Evolutionary conservation across 1,139 yeast species (phyloP).

Genomic region (Diutina rugosa): DNA sequence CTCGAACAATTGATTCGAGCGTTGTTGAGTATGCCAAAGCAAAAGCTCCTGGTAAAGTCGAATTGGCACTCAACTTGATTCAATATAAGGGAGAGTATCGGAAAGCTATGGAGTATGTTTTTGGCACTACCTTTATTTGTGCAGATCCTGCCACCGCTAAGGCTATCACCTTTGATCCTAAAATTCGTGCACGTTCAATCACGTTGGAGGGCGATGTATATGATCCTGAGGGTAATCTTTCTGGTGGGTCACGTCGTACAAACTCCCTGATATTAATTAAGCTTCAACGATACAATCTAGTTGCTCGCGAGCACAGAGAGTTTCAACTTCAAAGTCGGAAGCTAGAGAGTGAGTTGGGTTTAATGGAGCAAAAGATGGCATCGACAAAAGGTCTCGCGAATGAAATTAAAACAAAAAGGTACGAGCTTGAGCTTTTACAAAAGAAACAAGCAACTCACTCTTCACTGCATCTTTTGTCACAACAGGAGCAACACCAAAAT

Average conservation of each 20-base stretch:
- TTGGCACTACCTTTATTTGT: slow-evolving; percentile 81
- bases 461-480: slow-evolving; percentile 40
- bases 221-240: slow-evolving; percentile 91
- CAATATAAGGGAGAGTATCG: slow-evolving; percentile 58
- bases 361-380: slow-evolving; percentile 33
- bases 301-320: slow-evolving; percentile 24
- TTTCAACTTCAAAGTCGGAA: slow-evolving; percentile 26
- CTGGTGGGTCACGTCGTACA: slow-evolving; percentile 81
- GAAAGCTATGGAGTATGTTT: slow-evolving; percentile 84
- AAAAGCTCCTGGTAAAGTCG: slow-evolving; percentile 73
- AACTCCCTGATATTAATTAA: slow-evolving; percentile 47
- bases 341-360: slow-evolving; percentile 27
- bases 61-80: slow-evolving; percentile 70
- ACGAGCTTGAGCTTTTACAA: slow-evolving; percentile 52
- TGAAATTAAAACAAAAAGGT: slow-evolving; percentile 50
- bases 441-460: slow-evolving; percentile 52
- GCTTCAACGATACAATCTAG: slow-evolving; percentile 56
- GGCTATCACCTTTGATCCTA: slow-evolving; percentile 73
- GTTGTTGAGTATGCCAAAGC: slow-evolving; percentile 48
- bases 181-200: slow-evolving; percentile 71
- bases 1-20: slow-evolving; percentile 33
- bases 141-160: slow-evolving; percentile 82
- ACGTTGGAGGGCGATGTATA: slow-evolving; percentile 90
- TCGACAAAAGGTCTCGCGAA: slow-evolving; percentile 51
- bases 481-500: slow-evolving; percentile 30